Evolutionary conservation across 2,329 filamentous ascomycete genomes (phyloP).

Genomic region (Onygenales sp.): DNA sequence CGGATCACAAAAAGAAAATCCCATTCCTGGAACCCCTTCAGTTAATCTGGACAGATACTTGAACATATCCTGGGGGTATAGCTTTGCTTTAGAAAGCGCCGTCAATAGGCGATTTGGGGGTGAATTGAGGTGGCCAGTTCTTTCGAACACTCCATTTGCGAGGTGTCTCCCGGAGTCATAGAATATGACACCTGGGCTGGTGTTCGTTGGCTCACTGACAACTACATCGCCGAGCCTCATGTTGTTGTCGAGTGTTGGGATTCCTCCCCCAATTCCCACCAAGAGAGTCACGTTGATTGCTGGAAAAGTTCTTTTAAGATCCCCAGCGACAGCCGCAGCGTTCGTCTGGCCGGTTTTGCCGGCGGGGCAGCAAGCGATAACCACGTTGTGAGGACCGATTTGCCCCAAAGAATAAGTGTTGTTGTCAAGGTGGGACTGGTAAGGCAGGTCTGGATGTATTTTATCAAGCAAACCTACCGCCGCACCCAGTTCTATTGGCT

Average conservation of each 20-base stretch:
- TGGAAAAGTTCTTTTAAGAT: constrained; percentile 19
- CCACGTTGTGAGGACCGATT: not conserved
- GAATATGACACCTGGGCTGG: not conserved
- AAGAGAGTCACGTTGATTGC: constrained; percentile 16
- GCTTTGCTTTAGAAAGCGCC: not conserved
- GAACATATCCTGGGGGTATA: too few species aligned
- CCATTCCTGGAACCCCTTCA: not conserved
- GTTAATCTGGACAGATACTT: not conserved
- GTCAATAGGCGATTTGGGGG: not conserved
- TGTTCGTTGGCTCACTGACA: constrained; percentile 10
- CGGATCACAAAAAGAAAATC: too few species aligned
- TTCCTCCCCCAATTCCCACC: constrained; percentile 23
- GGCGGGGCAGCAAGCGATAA: not conserved
- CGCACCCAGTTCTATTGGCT: constrained; percentile 20
- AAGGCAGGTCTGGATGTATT: constrained; percentile 10
- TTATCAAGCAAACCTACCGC: constrained; percentile 22
- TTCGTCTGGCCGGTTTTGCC: not conserved
- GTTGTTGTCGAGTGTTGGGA: constrained; percentile 9
- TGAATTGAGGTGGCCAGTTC: not conserved
- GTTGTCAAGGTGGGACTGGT: not conserved
- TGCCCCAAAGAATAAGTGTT: not conserved
- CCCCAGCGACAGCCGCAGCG: not conserved
- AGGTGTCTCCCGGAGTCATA: not conserved
- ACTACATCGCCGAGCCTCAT: constrained; percentile 17
- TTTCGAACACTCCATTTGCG: not conserved